Evolutionary conservation across 2,329 filamentous ascomycete genomes (phyloP).

Genomic region (Sarocladium oryzae): DNA sequence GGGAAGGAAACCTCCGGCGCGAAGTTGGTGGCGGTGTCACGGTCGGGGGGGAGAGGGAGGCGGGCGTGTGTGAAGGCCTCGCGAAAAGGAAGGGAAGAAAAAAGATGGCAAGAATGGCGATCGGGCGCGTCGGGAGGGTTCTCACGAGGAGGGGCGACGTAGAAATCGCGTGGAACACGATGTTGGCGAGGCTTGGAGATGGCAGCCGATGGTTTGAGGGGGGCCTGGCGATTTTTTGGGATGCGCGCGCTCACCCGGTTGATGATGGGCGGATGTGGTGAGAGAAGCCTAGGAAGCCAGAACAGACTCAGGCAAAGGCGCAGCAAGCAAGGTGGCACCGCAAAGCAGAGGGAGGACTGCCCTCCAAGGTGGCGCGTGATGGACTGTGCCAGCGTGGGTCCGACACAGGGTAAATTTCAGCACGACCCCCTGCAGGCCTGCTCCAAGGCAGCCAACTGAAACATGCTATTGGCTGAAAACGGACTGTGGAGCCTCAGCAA

Average conservation of each 20-base stretch:
- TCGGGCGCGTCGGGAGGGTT: slow-evolving; percentile 35
- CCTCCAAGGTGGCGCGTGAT: slow-evolving; percentile 35
- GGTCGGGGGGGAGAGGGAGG: not conserved
- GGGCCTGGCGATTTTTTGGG: slow-evolving; percentile 54
- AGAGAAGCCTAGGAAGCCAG: slow-evolving; percentile 21
- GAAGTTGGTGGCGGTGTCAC: slow-evolving; percentile 3
- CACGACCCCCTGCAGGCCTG: slow-evolving; percentile 24
- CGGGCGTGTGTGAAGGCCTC: slow-evolving; percentile 6
- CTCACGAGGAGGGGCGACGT: slow-evolving; percentile 36
- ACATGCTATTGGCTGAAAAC: slow-evolving; percentile 10
- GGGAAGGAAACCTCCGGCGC: slow-evolving; percentile 3
- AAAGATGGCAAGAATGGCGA: slow-evolving; percentile 16
- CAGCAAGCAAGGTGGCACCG: slow-evolving; percentile 4
- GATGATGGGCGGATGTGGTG: slow-evolving; percentile 44
- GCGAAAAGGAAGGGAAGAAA: slow-evolving; percentile 8
- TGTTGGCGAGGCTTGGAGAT: slow-evolving; percentile 48
- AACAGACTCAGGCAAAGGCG: slow-evolving; percentile 9
- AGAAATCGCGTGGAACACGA: slow-evolving; percentile 49
- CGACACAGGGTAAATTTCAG: slow-evolving; percentile 36
- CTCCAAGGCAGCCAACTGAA: not conserved
- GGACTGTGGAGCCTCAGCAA: slow-evolving; percentile 4
- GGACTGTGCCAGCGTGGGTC: slow-evolving; percentile 36
- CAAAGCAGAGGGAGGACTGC: not conserved
- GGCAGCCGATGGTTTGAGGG: slow-evolving; percentile 52
- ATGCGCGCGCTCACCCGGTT: slow-evolving; percentile 49